Evolutionary conservation across 345 rosid genomes (phyloP), one percentile per base, ranked within the genome.

Genomic region (Psidium friedrichsthalianum): DNA sequence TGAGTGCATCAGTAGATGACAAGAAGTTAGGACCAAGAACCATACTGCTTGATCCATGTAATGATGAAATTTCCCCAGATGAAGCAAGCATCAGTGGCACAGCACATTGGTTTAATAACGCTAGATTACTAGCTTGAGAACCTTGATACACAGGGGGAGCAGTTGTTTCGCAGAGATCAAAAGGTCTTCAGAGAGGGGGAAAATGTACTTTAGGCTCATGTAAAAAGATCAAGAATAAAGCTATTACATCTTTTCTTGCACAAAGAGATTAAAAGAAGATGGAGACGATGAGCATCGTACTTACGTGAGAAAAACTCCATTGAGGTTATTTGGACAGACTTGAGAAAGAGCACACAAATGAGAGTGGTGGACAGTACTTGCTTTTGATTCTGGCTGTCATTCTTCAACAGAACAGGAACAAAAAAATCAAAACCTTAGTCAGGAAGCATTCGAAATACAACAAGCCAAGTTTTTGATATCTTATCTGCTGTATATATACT

Each of bases 321-420:
- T 95, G 64, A 89, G 91, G 92, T 93, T 96, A 93, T 91, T 96
- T 16, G 97, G 98, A 88, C 91, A 94, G 88, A 90, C 95, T 94
- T 94, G 98, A 87, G 96, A 92, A 64, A 97, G 94, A 86, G 99
- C 95, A 88, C n/a, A 88, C 86, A 83, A 88, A 87, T 94, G 96
- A 88, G 99, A 98, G 91, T 92, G 91, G 93, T 98, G 99, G 83
- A 90, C 93, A 76, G 94, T 82, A 92, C 88, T 89, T 94, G 98
- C 90, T 93, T 94, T 85, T 89, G 86, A 82, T 98, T 98, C 90
- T 91, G 98, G 86, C 87, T 90, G 86, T 94, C 94, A 85, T 91
- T 91, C 98, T 97, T 92, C 90, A 92, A 52, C n/a, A 10, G 14
- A 53, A 53, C 40, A 51, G 14, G 82, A 5, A 82, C 2, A 16